Base-by-base conservation (phyloP, 208 protist species). In the Acanthamoeba healyi region DNA sequence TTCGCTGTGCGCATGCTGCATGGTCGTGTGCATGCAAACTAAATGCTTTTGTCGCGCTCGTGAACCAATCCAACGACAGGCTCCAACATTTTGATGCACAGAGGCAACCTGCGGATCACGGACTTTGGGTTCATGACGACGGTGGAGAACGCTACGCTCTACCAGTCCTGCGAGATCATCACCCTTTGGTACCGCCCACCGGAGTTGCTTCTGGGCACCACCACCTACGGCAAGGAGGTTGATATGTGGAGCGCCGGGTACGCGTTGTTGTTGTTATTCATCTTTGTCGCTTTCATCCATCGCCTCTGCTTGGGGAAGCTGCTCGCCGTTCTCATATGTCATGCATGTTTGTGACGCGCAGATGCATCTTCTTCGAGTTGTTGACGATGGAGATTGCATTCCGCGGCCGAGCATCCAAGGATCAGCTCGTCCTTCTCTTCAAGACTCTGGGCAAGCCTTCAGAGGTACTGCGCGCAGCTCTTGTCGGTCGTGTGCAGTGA, bases 181-280 rank as follows among this genome's bases (percentile, higher is more conserved):
- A 98, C 98, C 15, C 96, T 98, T 0, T 98, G 97, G 97, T 98
- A 98, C 94, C 94, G 98, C 17, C 97, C 98, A 36, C 98, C 98
- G 0, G 98, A 98, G 84, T 82, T 98, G 12, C 84, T 98, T 22
- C 93, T 98, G 14, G 97, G 96, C n/a, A 63, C 95, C 10, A 67
- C 32, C 1, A 29, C 36, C 6, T 98, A 98, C 84, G 96, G 96
- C 70, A 84, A 94, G 17, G 94, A 74, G 26, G 94, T 98, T 26
- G 97, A 98, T 94, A 96, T 98, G 93, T 98, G 97, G 97, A 95
- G 94, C 15, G 96, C 95, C 34, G 97, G 97, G 86, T 98, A 94
- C n/a, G 89, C 92, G 0, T 92, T 89, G 81, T 24, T 67, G 54
- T 34, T 86, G 38, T 51, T 86, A 5, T 40, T 93, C 14, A 6